Percentiles rank a stretch among this genome's conserved stretches.
These are phyloP conservation scores for Trichophyton schoenleinii DNA, from an alignment of 2,329 filamentous ascomycete genomes.

Conservation along the genomic window DNA sequence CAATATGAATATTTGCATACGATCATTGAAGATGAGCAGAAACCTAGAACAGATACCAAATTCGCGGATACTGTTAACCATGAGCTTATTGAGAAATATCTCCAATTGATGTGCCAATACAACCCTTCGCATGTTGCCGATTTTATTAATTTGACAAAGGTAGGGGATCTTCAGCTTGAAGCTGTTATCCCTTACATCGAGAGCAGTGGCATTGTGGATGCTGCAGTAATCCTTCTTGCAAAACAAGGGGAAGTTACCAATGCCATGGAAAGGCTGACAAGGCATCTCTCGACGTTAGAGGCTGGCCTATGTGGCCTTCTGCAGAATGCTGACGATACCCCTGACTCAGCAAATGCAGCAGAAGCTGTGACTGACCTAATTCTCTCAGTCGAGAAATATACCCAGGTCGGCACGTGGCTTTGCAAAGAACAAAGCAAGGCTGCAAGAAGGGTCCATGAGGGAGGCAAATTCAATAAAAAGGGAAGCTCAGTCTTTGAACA, in stretches of 20 bases:
- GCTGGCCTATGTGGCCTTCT: slow-evolving; percentile 65
- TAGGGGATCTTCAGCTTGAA: slow-evolving; percentile 65
- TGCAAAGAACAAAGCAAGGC: slow-evolving; percentile 74
- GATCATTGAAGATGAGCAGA: slow-evolving; percentile 53
- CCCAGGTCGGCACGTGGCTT: slow-evolving; percentile 87
- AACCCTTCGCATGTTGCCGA: slow-evolving; percentile 71
- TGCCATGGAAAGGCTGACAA: slow-evolving; percentile 75
- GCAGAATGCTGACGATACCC: slow-evolving; percentile 44
- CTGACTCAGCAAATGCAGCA: slow-evolving; percentile 46
- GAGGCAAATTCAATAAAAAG: slow-evolving; percentile 24
- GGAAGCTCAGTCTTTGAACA: slow-evolving; percentile 40
- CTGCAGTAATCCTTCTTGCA: slow-evolving; percentile 79
- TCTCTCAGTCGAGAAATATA: slow-evolving; percentile 72
- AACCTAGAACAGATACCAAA: slow-evolving; percentile 22
- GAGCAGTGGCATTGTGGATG: slow-evolving; percentile 78
- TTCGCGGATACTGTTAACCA: slow-evolving; percentile 32
- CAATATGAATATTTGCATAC: slow-evolving; percentile 68
- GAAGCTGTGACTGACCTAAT: slow-evolving; percentile 62
- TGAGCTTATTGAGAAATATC: slow-evolving; percentile 67
- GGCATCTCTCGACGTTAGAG: slow-evolving; percentile 67
- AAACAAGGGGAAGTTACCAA: slow-evolving; percentile 70
- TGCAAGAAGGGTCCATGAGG: slow-evolving; percentile 24
- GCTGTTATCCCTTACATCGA: slow-evolving; percentile 78
- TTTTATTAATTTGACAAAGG: slow-evolving; percentile 65
- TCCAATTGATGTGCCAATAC: slow-evolving; percentile 82